A percentile compares a stretch with the other conserved stretches of the same genome.
Evolutionary conservation across 768 basidiomycete species (phyloP).

Genomic region (Glaciozyma martinii): DNA sequence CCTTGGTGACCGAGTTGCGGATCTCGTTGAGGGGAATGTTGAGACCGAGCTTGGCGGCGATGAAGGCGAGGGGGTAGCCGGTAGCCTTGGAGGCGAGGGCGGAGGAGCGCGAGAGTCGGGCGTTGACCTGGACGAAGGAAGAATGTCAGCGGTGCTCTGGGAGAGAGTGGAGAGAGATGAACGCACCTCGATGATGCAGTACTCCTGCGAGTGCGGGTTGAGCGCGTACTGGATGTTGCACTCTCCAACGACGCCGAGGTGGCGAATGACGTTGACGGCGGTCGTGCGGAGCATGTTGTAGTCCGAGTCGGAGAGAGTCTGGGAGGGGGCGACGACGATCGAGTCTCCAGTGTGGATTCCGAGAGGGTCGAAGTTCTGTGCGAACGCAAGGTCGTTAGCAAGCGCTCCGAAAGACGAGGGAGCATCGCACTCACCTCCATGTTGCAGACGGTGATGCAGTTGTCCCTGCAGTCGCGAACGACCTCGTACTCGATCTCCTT

Average conservation of each 20-base stretch:
- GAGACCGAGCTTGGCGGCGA: slow-evolving; percentile 94
- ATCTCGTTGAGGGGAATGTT: slow-evolving; percentile 96
- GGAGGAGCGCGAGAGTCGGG: slow-evolving; percentile 94
- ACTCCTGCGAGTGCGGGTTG: slow-evolving; percentile 88
- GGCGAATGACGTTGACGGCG: slow-evolving; percentile 96
- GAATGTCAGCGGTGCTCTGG: too few species aligned
- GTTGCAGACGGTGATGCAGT: slow-evolving; percentile 99
- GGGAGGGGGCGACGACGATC: slow-evolving; percentile 94
- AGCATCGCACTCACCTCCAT: slow-evolving; percentile 74
- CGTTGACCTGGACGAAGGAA: slow-evolving; percentile 53
- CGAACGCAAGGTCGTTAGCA: not conserved
- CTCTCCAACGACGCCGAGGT: slow-evolving; percentile 93
- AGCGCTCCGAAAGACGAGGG: not conserved
- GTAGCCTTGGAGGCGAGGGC: slow-evolving; percentile 97
- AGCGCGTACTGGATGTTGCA: slow-evolving; percentile 99
- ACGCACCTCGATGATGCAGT: slow-evolving; percentile 81
- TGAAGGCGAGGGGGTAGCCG: slow-evolving; percentile 95
- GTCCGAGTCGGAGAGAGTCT: slow-evolving; percentile 96
- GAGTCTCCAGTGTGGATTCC: slow-evolving; percentile 99
- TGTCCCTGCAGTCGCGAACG: slow-evolving; percentile 91
- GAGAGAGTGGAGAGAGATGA: too few species aligned
- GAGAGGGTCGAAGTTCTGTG: slow-evolving; percentile 93
- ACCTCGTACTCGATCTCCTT: slow-evolving; percentile 99
- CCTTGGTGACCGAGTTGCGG: slow-evolving; percentile 92
- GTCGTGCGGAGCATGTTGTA: slow-evolving; percentile 99